Conservation (phyloP, 345 rosid species). For the Acer campestre region DNA sequence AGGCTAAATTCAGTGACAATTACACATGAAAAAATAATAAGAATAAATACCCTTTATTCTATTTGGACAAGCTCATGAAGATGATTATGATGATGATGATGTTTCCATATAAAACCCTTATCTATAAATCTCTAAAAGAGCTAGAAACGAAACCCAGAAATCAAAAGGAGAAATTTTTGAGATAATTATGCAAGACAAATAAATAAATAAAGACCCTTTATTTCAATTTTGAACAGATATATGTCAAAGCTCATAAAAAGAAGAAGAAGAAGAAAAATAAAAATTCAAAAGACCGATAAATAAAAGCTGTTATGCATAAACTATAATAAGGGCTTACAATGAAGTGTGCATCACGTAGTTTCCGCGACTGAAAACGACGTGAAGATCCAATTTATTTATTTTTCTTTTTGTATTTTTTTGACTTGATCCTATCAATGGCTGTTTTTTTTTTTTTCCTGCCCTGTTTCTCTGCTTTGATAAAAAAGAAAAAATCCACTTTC, state of each 20-base stretch:
- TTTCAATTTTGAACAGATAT: neutral
- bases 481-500: neutral
- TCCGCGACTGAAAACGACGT: neutral
- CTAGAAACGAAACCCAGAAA: neutral
- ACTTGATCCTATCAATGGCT: neutral
- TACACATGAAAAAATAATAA: no score
- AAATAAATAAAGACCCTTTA: neutral
- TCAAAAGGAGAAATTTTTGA: no score
- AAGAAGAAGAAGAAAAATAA: neutral
- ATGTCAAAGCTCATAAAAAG: neutral
- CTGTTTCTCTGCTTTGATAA: neutral
- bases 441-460: neutral
- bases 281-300: no score
- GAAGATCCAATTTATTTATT: neutral
- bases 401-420: neutral
- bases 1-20: neutral
- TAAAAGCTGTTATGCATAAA: neutral
- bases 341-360: neutral
- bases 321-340: neutral
- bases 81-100: neutral
- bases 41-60: no score
- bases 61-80: no score
- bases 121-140: neutral
- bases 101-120: conserved; percentile 14
- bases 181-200: no score